phyloP scores from a whole-genome alignment of 495 filamentous ascomycete species.

The Lentithecium fluviatile region DNA sequence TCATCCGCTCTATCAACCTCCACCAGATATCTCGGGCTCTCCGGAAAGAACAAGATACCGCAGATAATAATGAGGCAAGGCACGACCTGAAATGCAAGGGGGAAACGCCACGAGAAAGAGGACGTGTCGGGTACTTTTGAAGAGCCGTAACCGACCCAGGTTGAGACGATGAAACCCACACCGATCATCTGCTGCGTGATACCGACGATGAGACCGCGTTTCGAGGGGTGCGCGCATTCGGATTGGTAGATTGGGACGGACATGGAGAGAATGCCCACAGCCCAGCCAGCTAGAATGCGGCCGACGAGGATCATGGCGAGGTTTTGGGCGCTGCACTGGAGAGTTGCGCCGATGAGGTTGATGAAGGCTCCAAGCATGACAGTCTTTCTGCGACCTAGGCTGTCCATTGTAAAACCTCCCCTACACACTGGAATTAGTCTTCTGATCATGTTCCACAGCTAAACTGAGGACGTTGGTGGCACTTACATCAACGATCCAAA shows the following conservation, averaged over 20 bases:
- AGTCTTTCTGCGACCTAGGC: slow-evolving; percentile 49
- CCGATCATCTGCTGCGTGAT: slow-evolving; percentile 61
- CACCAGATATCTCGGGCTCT: slow-evolving; percentile 59
- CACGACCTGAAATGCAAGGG: slow-evolving; percentile 58
- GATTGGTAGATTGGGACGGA: slow-evolving; percentile 51
- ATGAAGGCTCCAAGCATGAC: slow-evolving; percentile 46
- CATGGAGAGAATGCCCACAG: slow-evolving; percentile 52
- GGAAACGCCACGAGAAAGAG: slow-evolving; percentile 58
- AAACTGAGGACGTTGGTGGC: neutral
- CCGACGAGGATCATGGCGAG: slow-evolving; percentile 59
- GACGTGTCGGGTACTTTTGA: slow-evolving; percentile 38
- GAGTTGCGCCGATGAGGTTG: slow-evolving; percentile 41
- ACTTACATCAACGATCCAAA: slow-evolving; percentile 52
- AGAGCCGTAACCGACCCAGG: slow-evolving; percentile 41
- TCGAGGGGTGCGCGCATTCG: slow-evolving; percentile 47
- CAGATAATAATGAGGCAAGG: slow-evolving; percentile 55
- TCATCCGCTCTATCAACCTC: slow-evolving; percentile 52
- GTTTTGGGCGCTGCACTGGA: slow-evolving; percentile 43
- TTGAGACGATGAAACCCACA: slow-evolving; percentile 50
- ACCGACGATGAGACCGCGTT: slow-evolving; percentile 51
- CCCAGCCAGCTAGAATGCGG: slow-evolving; percentile 61
- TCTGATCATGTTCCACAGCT: neutral
- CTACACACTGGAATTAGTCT: slow-evolving; percentile 43
- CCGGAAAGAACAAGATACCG: slow-evolving; percentile 58
- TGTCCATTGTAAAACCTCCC: slow-evolving; percentile 53